These are phyloP conservation scores for Lactarius trivialis DNA, from an alignment of 768 basidiomycete genomes.

Conservation along the genomic window DNA sequence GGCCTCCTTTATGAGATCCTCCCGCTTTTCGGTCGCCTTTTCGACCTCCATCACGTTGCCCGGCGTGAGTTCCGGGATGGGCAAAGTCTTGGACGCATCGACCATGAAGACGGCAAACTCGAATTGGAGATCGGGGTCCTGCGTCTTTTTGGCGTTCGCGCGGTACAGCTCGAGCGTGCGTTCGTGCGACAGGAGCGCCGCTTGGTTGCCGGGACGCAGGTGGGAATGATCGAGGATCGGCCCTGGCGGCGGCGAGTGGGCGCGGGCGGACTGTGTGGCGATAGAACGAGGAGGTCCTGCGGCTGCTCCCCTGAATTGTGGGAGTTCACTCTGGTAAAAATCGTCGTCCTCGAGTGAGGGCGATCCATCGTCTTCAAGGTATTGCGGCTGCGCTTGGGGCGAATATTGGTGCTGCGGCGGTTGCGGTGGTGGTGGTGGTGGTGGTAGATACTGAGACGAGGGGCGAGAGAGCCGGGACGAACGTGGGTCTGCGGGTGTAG, in stretches of 20 bases:
- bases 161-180: conserved; percentile 96
- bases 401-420: conserved; percentile 11
- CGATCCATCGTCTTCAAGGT: conserved; percentile 18
- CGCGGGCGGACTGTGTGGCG: conserved; percentile 51
- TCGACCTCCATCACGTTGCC: conserved; percentile 78
- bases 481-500: conserved; percentile 6
- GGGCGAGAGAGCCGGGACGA: conserved; percentile 14
- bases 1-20: conserved; percentile 86
- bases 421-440: neutral
- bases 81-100: conserved; percentile 88
- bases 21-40: conserved; percentile 72
- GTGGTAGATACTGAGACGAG: conserved; percentile 9
- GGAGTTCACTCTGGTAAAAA: conserved; percentile 21
- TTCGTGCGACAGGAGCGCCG: conserved; percentile 89
- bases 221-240: conserved; percentile 88
- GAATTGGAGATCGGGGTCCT: conserved; percentile 95
- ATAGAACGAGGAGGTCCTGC: conserved; percentile 31
- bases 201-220: conserved; percentile 86
- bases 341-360: conserved; percentile 21
- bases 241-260: conserved; percentile 58
- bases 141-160: conserved; percentile 96
- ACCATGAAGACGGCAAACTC: conserved; percentile 99
- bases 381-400: conserved; percentile 17
- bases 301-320: neutral
- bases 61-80: conserved; percentile 60